Percentiles rank a stretch among this genome's conserved stretches.
These are phyloP conservation scores for Scytalidium lignicola DNA, from an alignment of 2,329 filamentous ascomycete species.

Conservation along the genomic window DNA sequence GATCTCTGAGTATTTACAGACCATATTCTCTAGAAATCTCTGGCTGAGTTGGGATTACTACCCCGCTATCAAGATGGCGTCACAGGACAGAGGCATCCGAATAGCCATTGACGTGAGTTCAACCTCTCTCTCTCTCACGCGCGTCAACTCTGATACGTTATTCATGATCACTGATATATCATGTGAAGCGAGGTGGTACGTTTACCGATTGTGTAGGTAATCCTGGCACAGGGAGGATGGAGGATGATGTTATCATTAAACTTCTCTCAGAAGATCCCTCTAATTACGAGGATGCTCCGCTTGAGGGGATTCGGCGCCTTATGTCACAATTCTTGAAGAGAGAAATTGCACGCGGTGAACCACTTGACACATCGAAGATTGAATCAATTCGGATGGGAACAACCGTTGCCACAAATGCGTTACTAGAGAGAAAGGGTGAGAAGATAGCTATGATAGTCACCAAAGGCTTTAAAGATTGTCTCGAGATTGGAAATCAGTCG, in stretches of 20 bases:
- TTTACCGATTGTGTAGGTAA: constrained; percentile 93
- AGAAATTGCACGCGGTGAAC: constrained; percentile 73
- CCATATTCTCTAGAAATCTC: not conserved
- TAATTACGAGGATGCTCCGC: constrained; percentile 86
- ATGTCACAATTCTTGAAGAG: constrained; percentile 70
- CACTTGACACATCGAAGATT: constrained; percentile 76
- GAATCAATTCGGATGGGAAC: constrained; percentile 95
- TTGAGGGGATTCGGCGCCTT: constrained; percentile 85
- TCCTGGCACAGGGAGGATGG: constrained; percentile 60
- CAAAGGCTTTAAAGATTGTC: constrained; percentile 80
- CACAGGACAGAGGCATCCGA: constrained; percentile 52
- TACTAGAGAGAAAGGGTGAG: constrained; percentile 87
- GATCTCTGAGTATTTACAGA: not conserved
- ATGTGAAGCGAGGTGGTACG: constrained; percentile 67
- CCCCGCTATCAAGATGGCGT: constrained; percentile 11
- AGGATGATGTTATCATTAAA: constrained; percentile 79
- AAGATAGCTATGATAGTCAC: constrained; percentile 83
- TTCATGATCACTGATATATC: not conserved
- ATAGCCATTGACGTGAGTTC: constrained; percentile 55
- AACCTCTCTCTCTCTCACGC: not conserved
- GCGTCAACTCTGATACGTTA: too few species aligned
- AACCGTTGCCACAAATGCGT: constrained; percentile 87
- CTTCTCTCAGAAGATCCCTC: constrained; percentile 83
- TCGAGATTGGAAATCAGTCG: constrained; percentile 86
- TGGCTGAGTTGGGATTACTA: not conserved